Conservation (phyloP, 2,329 filamentous ascomycete genomes). For the Pestalotiopsis sp. region DNA sequence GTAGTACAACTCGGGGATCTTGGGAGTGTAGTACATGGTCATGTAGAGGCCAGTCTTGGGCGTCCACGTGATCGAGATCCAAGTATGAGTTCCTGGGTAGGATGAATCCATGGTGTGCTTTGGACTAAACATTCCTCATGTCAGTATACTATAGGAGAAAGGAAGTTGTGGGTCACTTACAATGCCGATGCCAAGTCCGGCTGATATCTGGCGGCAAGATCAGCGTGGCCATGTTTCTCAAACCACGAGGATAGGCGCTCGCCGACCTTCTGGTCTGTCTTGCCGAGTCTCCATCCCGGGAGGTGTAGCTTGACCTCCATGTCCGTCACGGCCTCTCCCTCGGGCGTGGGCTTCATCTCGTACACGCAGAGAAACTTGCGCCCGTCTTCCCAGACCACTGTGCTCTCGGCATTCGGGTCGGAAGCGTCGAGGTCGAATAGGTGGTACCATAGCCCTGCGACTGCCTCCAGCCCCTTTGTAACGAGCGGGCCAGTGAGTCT, state of each 20-base stretch:
- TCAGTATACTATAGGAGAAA: neutral
- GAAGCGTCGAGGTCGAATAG: neutral
- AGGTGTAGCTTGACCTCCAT: slow-evolving; percentile 19
- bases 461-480: neutral
- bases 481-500: neutral
- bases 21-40: slow-evolving; percentile 18
- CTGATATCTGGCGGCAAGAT: slow-evolving; percentile 12
- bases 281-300: slow-evolving; percentile 8
- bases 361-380: neutral
- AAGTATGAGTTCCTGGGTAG: slow-evolving; percentile 15
- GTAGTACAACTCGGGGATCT: slow-evolving; percentile 13
- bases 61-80: slow-evolving; percentile 15
- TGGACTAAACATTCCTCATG: neutral
- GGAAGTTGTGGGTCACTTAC: neutral
- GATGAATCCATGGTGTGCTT: neutral
- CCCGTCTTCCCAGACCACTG: neutral
- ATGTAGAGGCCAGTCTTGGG: slow-evolving; percentile 17
- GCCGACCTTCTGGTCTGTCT: slow-evolving; percentile 12
- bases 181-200: slow-evolving; percentile 14
- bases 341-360: neutral
- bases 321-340: neutral
- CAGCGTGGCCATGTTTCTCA: slow-evolving; percentile 12
- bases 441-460: neutral
- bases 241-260: slow-evolving; percentile 14
- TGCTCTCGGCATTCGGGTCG: neutral